Percentiles rank a stretch among this genome's conserved stretches.
phyloP scores from a whole-genome alignment of 1,284 basidiomycete species.

The Pseudozyma pruni region DNA sequence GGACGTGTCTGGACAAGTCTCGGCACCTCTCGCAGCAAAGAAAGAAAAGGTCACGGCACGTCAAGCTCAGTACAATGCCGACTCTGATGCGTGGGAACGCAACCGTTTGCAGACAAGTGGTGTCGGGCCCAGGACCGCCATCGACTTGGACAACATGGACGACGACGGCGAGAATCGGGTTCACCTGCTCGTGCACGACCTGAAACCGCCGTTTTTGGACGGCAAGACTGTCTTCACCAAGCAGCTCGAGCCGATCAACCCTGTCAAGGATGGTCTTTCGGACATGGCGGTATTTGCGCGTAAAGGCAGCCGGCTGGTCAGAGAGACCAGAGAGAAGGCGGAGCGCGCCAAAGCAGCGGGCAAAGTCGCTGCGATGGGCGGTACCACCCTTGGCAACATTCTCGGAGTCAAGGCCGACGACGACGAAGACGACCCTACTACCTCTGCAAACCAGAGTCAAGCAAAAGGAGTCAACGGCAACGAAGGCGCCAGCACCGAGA shows the following conservation, averaged over 20 bases:
- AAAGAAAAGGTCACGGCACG: conserved; percentile 65
- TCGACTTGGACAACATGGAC: conserved; percentile 82
- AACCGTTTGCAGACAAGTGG: conserved; percentile 97
- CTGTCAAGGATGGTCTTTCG: conserved; percentile 89
- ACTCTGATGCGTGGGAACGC: conserved; percentile 97
- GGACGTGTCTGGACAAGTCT: conserved; percentile 73
- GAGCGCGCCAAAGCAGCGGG: conserved; percentile 82
- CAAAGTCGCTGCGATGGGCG: conserved; percentile 89
- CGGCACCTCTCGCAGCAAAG: conserved; percentile 36
- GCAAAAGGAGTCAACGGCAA: background rate
- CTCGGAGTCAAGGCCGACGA: conserved; percentile 97
- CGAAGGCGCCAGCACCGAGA: background rate
- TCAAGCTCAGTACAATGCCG: conserved; percentile 76
- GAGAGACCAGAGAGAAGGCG: conserved; percentile 93
- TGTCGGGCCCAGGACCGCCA: conserved; percentile 79
- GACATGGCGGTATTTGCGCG: conserved; percentile 96
- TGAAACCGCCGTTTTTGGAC: conserved; percentile 97
- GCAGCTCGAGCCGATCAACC: conserved; percentile 96
- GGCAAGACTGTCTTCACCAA: conserved; percentile 95
- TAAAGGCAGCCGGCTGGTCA: conserved; percentile 91
- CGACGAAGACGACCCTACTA: conserved; percentile 64
- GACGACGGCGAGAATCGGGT: conserved; percentile 93
- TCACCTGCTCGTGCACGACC: conserved; percentile 94
- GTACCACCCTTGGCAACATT: conserved; percentile 92
- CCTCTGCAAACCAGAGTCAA: background rate